These are phyloP conservation scores for Gossypium lobatum DNA, from an alignment of 441 rosid species.

Conservation along the genomic window DNA sequence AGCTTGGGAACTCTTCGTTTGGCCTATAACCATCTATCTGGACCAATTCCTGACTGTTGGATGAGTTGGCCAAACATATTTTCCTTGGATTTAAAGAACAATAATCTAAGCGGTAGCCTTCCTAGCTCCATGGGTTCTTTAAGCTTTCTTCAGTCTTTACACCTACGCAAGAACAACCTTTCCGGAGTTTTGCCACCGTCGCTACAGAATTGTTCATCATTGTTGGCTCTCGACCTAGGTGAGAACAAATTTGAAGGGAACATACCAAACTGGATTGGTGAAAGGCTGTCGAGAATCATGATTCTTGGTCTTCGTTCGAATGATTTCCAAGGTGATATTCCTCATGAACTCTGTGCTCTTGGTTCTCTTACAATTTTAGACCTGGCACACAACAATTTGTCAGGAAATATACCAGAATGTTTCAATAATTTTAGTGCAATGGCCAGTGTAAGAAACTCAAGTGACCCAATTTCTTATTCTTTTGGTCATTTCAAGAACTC, in stretches of 20 bases:
- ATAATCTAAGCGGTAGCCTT: conserved; percentile 13
- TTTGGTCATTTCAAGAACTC: conserved; percentile 5
- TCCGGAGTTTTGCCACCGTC: background rate
- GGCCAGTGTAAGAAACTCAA: background rate
- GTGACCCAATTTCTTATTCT: background rate
- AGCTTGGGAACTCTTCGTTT: conserved; percentile 6
- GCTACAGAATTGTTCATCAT: background rate
- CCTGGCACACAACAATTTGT: conserved; percentile 8
- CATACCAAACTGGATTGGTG: conserved; percentile 8
- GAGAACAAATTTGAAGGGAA: conserved; percentile 3
- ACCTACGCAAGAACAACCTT: conserved; percentile 27
- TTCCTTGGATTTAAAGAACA: conserved; percentile 6
- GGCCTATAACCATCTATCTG: conserved; percentile 9
- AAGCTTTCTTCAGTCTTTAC: conserved; percentile 9
- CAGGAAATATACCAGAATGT: background rate
- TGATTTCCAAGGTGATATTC: background rate
- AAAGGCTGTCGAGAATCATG: background rate
- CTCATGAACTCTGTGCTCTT: background rate
- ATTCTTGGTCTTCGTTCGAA: background rate
- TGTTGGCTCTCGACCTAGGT: conserved; percentile 2
- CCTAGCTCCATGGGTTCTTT: conserved; percentile 19
- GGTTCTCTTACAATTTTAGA: background rate
- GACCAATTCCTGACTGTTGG: conserved; percentile 23
- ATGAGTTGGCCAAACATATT: conserved; percentile 5
- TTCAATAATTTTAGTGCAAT: background rate